Evolutionary conservation across 169 alveolate genomes (phyloP).

Genomic region (Cryptosporidium bovis): DNA sequence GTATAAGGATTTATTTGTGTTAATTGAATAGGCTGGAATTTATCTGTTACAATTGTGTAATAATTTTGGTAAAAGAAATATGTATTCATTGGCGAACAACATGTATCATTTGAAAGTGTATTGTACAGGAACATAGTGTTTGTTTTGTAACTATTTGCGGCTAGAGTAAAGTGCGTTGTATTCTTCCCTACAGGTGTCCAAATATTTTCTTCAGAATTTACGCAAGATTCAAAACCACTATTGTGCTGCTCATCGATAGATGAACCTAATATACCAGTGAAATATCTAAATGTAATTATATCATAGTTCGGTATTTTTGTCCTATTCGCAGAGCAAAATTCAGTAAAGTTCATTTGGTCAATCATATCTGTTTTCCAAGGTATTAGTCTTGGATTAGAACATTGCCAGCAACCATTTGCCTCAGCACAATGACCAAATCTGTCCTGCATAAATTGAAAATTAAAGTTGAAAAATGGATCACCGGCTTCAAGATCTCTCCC

Average conservation of each 20-base stretch:
- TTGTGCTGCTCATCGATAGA: conserved; percentile 11
- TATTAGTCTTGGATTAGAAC: conserved; percentile 65
- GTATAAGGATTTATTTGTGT: conserved; percentile 67
- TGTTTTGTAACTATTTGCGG: conserved; percentile 32
- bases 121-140: conserved; percentile 55
- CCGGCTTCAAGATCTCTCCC: conserved; percentile 64
- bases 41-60: conserved; percentile 59
- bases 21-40: conserved; percentile 56
- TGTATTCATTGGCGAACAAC: conserved; percentile 71
- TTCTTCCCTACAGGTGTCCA: conserved; percentile 69
- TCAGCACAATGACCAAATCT: conserved; percentile 73
- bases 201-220: conserved; percentile 30
- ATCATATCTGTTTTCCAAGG: conserved; percentile 64
- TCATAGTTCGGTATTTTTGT: conserved; percentile 40
- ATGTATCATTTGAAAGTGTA: conserved; percentile 61
- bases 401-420: conserved; percentile 67
- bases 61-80: conserved; percentile 39
- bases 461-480: conserved; percentile 65
- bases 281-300: conserved; percentile 39
- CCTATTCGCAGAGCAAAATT: conserved; percentile 64
- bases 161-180: conserved; percentile 26
- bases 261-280: conserved; percentile 12
- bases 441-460: conserved; percentile 73
- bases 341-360: conserved; percentile 68
- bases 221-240: conserved; percentile 52